Base-by-base conservation (phyloP, 805 yeast species). In the Candida morakotiae region DNA sequence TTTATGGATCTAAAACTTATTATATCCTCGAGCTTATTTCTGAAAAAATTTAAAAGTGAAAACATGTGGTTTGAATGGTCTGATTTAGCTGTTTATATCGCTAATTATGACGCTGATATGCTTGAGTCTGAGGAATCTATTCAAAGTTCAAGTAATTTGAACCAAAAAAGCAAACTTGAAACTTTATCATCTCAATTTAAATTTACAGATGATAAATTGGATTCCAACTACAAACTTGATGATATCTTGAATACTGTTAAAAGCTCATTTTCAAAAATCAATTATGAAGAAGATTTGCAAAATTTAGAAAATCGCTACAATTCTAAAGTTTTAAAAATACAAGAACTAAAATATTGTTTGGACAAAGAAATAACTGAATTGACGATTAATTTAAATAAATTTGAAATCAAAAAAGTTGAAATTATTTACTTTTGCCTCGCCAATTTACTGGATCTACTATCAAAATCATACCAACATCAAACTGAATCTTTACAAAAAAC, bases 61-160 rank as follows among this genome's bases (percentile, higher is more conserved):
- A 63, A 62, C 3, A 57, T 64, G 65, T 66, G 71, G 71, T 64
- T 64, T 32, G 73, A 68, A 44, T 67, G 72, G 72, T 49, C 67
- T 1, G 67, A 61, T 17, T 39, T 53, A 31, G 63, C 69, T 5
- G 17, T 3, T 3, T 28, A 25, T 14, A 19, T 35, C 17, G 31
- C 39, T 5, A 19, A 19, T 14, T 31, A 10, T 27, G 28, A 34
- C 7, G 21, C 9, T 13, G n/a, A n/a, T n/a, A n/a, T n/a, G n/a
- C n/a, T n/a, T n/a, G n/a, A n/a, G n/a, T n/a, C n/a, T n/a, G n/a
- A n/a, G n/a, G n/a, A n/a, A n/a, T n/a, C n/a, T n/a, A n/a, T n/a
- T n/a, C n/a, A n/a, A n/a, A n/a, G n/a, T n/a, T n/a, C n/a, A n/a
- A n/a, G n/a, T n/a, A n/a, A n/a, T n/a, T n/a, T n/a, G n/a, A n/a